Evolutionary conservation across 345 rosid species (phyloP), one percentile per base, ranked within the genome.

Genomic region (Passiflora organensis): DNA sequence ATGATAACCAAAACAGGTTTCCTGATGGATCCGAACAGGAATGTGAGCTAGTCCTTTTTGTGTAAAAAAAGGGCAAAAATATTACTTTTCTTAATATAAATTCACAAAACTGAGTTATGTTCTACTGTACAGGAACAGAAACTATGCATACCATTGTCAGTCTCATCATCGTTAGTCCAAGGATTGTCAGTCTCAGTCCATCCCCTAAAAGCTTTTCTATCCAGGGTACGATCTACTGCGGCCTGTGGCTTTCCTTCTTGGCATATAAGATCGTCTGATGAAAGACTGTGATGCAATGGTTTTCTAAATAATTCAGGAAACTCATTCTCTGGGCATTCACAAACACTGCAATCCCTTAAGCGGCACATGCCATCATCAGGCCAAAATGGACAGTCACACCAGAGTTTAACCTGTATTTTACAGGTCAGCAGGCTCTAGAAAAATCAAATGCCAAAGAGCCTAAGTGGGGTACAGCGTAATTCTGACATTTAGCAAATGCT

Each of bases 221-320:
- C 97, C 34, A 93, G 10, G 0, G 95, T 89, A 41, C 91, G 94
- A 49, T 93, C 97, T 51, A 93, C 95, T 56, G 85, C 78, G 65
- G 95, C 86, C 72, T 86, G 70, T 25, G 96, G 94, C 57, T 86
- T 89, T 63, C 96, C 99, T 68, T 93, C 99, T 82, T 89, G 99
- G 44, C 99, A 93, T 17, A 68, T 62, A 88, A 82, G 87, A 71
- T 91, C 96, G 75, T 86, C 98, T n/a, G 83, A 88, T 86, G 75
- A 86, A 88, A 43, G 93, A 96, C 72, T 83, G 21, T 41, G 80
- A 25, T 16, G 56, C 32, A 62, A 68, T 0, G 89, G 85, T 34
- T 60, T 74, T 79, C 81, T 93, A 58, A 86, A 83, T 9, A 73
- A 55, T 68, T 86, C 86, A 2, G 99, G 95, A 66, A 89, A 93